Percentiles rank a stretch among this genome's conserved stretches.
Evolutionary conservation across 176 grass and related monocot genomes (phyloP).

Genomic region (Hordeum marinum): DNA sequence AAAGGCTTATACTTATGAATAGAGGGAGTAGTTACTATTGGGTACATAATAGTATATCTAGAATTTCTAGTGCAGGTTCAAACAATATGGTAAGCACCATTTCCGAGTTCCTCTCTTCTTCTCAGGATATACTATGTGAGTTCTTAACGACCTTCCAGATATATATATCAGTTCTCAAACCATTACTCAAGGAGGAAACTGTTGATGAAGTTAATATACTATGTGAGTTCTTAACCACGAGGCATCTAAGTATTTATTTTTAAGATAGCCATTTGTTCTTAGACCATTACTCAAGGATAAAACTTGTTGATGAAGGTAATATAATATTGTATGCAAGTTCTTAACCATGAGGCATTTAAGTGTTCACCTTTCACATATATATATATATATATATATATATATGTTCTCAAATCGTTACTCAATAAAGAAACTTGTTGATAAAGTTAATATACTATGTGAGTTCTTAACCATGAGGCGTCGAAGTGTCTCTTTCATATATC

Average conservation of each 20-base stretch:
- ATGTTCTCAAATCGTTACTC: too few species aligned
- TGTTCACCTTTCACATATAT: too few species aligned
- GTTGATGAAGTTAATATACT: constrained; percentile 31
- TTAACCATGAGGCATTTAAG: constrained; percentile 9
- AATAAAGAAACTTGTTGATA: constrained; percentile 45
- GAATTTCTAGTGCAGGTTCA: constrained; percentile 62
- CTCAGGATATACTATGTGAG: constrained; percentile 62
- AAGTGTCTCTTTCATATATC: constrained; percentile 56
- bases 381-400: too few species aligned
- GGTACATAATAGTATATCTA: constrained; percentile 42
- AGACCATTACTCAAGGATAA: constrained; percentile 28
- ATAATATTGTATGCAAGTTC: constrained; percentile 48
- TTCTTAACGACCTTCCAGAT: constrained; percentile 72
- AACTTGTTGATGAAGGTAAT: constrained; percentile 37
- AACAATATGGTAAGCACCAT: constrained; percentile 39
- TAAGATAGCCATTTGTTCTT: constrained; percentile 56
- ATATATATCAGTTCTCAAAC: constrained; percentile 57
- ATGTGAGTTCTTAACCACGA: constrained; percentile 61
- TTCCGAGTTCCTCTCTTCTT: constrained; percentile 48
- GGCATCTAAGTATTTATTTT: constrained; percentile 64
- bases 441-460: constrained; percentile 59
- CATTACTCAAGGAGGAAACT: constrained; percentile 11
- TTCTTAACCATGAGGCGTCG: constrained; percentile 51
- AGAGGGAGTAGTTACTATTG: constrained; percentile 19
- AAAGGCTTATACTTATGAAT: too few species aligned